Evolutionary conservation across 192 early-diverging fungal species (phyloP), one percentile per base, ranked within the genome.

Genomic region (Coemansia sp.): DNA sequence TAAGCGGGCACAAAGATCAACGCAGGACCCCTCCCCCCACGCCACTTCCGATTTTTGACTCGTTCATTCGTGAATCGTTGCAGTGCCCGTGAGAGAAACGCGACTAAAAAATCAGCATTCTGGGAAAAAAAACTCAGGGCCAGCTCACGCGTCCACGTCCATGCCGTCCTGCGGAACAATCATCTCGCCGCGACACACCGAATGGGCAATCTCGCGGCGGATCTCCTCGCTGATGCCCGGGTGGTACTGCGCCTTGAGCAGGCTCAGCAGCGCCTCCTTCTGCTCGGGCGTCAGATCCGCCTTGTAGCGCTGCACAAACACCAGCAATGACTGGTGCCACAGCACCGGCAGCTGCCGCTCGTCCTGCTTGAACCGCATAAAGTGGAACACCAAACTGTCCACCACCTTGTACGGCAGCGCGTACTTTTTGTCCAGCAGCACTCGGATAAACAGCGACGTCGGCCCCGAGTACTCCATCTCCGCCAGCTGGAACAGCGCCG

Each of bases 401-500:
- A 98, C 86, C 19, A 96, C 94, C 78, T 94, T 94, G 85, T 85
- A 98, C 1, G 94, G 96, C 60, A 97, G 76, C 2, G 96, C 94
- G 52, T 97, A 97, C 74, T 98, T 98, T 62, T 97, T 98, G 74
- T 98, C 96, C 15, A 98, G 81, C 42, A 98, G 76, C 42, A 98
- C 81, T 46, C 94, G 92, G 52, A 98, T 93, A 66, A 98, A 98
- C 59, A 96, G 74, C 39, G 83, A 86, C 68, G 91, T 94, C 52
- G 96, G 87, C 58, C 92, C 95, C 30, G 91, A 88, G 79, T 98
- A 98, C 29, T 95, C 92, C 96, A 98, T 95, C 55, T 98, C 93
- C 10, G 94, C 91, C 55, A 98, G 70, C 60, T 93, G 87, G 61
- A 94, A 79, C 55, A 98, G 75, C 15, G 89, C 92, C 1, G 93